Base-by-base conservation (phyloP, 2,329 filamentous ascomycete species). In the Trichoderma guizhouense region DNA sequence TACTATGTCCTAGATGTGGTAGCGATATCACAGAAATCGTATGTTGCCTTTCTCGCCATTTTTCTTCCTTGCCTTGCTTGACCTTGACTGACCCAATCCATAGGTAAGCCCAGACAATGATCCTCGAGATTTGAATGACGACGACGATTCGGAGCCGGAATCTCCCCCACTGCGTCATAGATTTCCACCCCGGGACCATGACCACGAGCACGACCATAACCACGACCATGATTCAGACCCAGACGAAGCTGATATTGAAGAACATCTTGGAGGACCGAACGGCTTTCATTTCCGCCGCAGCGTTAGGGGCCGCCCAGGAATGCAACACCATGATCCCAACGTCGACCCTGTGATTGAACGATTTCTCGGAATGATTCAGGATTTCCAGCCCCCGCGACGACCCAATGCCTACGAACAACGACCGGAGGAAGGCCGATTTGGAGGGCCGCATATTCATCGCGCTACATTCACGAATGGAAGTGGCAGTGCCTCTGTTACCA, bases 21-120 rank as follows among this genome's bases (percentile, higher is more conserved):
- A 90, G 90, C 47, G 93, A 97, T 24, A 91, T 93, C 75, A 93
- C 90, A 18, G 95, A 99, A 83, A 94, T 98, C 76, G 95, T 97
- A 85, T 78, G 91, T 85, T 24, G 24, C 21, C 18, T 15, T 28
- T 15, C 39, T 32, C 18, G 12, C 65, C 14, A 12, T 61, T 11
- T 26, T 11, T 1, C 12, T 63, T 51, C 4, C 7, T 63, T 32
- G 3, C 28, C 18, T 28, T n/a, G 6, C 57, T 36, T 58, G 57
- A 51, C 77, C 21, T 28, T 62, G 57, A 78, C 43, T 77, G 71
- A 34, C 15, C 18, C 18, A 11, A 24, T n/a, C n/a, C 72, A 12
- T 43, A 90, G 88, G 79, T 90, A 24, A 83, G 82, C 26, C 79
- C 81, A 0, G 86, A 87, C 3, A 89, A 89, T 76, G 92, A 94